Base-by-base conservation (phyloP, 257 asterid genomes). In the Petunia axillaris region DNA sequence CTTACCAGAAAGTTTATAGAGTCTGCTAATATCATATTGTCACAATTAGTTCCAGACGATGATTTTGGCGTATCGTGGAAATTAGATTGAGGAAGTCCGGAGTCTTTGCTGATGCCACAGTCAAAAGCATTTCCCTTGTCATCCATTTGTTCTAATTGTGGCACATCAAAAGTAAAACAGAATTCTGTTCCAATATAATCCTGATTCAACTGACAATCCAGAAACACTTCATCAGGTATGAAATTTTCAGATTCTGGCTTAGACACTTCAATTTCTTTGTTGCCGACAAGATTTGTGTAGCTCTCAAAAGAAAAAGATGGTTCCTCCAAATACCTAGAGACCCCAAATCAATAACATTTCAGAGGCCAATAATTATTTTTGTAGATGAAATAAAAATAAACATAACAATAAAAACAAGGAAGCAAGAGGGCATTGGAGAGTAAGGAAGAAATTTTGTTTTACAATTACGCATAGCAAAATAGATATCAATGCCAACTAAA, bases 321-420 rank as follows among this genome's bases (percentile, higher is more conserved):
- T 71, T 71, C 77, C 77, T 71, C 62, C 77, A 71, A 71, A 71
- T 48, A 71, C 62, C 77, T 71, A 71, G 44, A 71, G 77, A 35
- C 35, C 77, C 60, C 44, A 71, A 70, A 25, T 71, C 59, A 71
- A 10, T 71, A 71, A 71, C 41, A 46, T 46, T 41, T 70, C 59
- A 70, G 59, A 70, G 4, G 43, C 77, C 9, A 70, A 70, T 70
- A 25, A 25, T 16, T 48, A 6, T 43, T 46, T 70, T 35, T 70
- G 77, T 10, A 70, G 57, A 68, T 48, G 25, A 4, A 46, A 46
- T 38, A 13, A 48, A 70, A 16, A 46, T 35, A n/a, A 50, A 0
- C 35, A 25, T 35, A 9, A 59, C 65, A 59, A 13, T 50, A 9
- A 10, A 50, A 8, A 50, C 55, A 50, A 50, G 55, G 55, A 50